Evolutionary conservation across 352 stramenopile species (phyloP), one percentile per base, ranked within the genome.

Genomic region (Phytophthora lateralis): DNA sequence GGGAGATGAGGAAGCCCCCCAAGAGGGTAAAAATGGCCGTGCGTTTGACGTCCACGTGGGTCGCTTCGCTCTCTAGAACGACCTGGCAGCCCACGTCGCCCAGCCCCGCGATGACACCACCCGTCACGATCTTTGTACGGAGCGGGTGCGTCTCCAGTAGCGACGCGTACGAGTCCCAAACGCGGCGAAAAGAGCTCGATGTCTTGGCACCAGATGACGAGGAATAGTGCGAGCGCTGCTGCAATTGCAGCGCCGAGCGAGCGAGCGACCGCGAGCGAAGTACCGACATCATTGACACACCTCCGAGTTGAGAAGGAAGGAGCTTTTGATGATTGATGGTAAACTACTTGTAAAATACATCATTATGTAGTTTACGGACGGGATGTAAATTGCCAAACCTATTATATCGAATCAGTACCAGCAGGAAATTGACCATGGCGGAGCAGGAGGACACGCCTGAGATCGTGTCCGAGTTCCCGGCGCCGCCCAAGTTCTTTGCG

Each of bases 381-480:
- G 3, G 21, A 3, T 24, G 21, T 20, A 43, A 17, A 0, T 32
- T 48, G 17, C 20, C 42, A 34, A 15, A 39, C 34, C 12, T 17
- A 38, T 14, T 3, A n/a, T 38, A 38, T 14, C 15, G 20, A 46
- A 30, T 56, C 27, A 11, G 1, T 2, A 1, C 7, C 27, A 10
- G 27, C 0, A 11, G 7, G 26, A 8, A 29, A 29, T 29, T 32
- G 11, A 11, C 27, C 0, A 32, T 32, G 32, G 42, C 66, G 43
- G 38, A 59, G 27, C 42, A 72, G 43, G 59, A 60, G 15, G 80
- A 85, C 18, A 80, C 73, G 34, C 83, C 82, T 6, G 86, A 95
- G 80, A 90, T 95, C 69, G 86, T 95, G 63, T 88, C 83, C 14
- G 83, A 89, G 57, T 93, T 95, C 67, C 86, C 86, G 17, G 73